phyloP scores from a whole-genome alignment of 2,329 filamentous ascomycete species.

The Cytospora piceicola region DNA sequence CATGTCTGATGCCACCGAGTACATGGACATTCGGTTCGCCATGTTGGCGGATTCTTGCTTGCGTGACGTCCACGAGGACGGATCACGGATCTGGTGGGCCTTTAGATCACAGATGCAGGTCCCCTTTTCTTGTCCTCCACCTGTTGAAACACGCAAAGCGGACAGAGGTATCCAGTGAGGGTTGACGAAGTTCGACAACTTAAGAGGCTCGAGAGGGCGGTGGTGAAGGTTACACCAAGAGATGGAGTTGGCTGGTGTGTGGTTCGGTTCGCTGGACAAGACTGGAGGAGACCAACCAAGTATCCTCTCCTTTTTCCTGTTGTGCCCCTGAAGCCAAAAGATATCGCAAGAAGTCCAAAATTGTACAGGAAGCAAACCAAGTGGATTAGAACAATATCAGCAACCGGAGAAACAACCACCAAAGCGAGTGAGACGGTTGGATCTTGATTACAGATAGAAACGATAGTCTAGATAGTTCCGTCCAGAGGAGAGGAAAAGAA shows the following conservation, averaged over 20 bases:
- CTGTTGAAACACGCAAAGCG: neutral
- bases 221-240: slow-evolving; percentile 4
- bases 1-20: slow-evolving; percentile 68
- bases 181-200: slow-evolving; percentile 9
- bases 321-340: slow-evolving; percentile 17
- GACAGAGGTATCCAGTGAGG: neutral
- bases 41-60: slow-evolving; percentile 46
- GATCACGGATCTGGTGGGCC: slow-evolving; percentile 38
- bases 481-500: slow-evolving; percentile 30
- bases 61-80: slow-evolving; percentile 41
- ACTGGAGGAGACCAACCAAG: slow-evolving; percentile 23
- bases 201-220: slow-evolving; percentile 25
- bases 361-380: slow-evolving; percentile 30
- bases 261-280: slow-evolving; percentile 38
- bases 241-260: slow-evolving; percentile 26
- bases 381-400: slow-evolving; percentile 37
- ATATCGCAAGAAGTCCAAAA: slow-evolving; percentile 5
- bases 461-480: slow-evolving; percentile 8
- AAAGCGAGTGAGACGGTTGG: slow-evolving; percentile 62
- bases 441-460: slow-evolving; percentile 18
- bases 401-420: slow-evolving; percentile 50
- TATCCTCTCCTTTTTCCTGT: slow-evolving; percentile 27
- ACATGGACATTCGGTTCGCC: slow-evolving; percentile 71
- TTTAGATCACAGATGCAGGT: slow-evolving; percentile 10
- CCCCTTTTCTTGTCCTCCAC: slow-evolving; percentile 7